phyloP scores from a whole-genome alignment of 2,329 filamentous ascomycete species.

The Cercospora brassicicola region DNA sequence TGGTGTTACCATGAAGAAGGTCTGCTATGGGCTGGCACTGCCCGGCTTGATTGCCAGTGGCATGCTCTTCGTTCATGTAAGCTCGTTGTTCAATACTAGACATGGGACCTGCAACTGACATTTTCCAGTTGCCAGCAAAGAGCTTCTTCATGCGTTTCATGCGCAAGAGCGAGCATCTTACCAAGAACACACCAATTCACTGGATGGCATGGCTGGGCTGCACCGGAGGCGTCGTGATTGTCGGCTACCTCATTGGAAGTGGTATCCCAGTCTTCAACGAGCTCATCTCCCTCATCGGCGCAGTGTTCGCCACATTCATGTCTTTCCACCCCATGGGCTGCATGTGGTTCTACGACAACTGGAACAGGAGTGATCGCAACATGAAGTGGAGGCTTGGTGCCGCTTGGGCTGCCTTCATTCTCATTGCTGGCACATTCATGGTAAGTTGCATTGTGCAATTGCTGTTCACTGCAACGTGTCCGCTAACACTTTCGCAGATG shows the following conservation, averaged over 20 bases:
- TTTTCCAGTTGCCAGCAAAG: constrained; percentile 28
- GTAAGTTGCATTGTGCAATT: neutral
- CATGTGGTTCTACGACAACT: constrained; percentile 50
- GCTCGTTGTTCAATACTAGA: neutral
- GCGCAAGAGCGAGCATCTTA: constrained; percentile 30
- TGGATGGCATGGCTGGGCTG: constrained; percentile 29
- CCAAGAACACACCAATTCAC: constrained; percentile 28
- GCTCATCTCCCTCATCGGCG: constrained; percentile 32
- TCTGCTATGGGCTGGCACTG: constrained; percentile 45
- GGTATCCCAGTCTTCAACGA: constrained; percentile 32
- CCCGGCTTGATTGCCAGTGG: constrained; percentile 32
- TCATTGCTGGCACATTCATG: constrained; percentile 44
- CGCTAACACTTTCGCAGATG: constrained; percentile 30
- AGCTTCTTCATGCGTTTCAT: constrained; percentile 35
- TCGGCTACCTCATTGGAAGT: constrained; percentile 30
- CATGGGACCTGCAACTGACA: neutral
- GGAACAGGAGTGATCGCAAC: constrained; percentile 26
- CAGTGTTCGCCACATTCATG: constrained; percentile 30
- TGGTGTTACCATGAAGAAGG: constrained; percentile 47
- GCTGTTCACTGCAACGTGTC: neutral
- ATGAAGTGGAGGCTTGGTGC: constrained; percentile 17
- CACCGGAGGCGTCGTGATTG: constrained; percentile 26
- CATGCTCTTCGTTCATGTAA: constrained; percentile 34
- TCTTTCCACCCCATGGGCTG: constrained; percentile 40
- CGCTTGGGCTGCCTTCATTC: constrained; percentile 34